These are phyloP conservation scores for Wallemia ichthyophaga DNA, from an alignment of 1,284 basidiomycete species.

Conservation along the genomic window DNA sequence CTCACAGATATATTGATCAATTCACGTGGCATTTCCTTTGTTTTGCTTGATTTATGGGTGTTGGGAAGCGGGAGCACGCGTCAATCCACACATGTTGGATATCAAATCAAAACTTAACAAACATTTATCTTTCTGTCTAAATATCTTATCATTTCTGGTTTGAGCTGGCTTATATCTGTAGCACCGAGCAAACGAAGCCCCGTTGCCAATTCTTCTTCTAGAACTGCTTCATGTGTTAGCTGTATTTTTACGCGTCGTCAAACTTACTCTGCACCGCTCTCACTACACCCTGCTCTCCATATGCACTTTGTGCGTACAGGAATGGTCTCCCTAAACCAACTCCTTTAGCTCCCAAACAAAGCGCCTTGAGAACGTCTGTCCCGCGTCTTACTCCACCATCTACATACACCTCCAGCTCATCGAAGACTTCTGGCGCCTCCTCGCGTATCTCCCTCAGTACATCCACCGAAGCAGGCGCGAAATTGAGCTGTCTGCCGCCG, in stretches of 20 bases:
- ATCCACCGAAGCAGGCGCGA: slow-evolving; percentile 39
- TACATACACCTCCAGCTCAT: slow-evolving; percentile 43
- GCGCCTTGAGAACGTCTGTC: slow-evolving; percentile 68
- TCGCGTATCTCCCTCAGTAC: slow-evolving; percentile 40
- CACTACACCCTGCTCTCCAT: slow-evolving; percentile 22
- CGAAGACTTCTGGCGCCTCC: slow-evolving; percentile 42
- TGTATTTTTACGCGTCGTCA: too few relatives aligned
- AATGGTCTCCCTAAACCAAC: slow-evolving; percentile 70
- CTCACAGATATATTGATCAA: background rate
- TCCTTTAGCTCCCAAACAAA: slow-evolving; percentile 64
- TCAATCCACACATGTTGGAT: too few relatives aligned
- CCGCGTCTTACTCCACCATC: slow-evolving; percentile 66
- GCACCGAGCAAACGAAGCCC: slow-evolving; percentile 54
- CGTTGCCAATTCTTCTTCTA: slow-evolving; percentile 48
- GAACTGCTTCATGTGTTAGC: slow-evolving; percentile 21
- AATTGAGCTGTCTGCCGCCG: slow-evolving; percentile 13
- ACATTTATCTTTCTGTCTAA: background rate
- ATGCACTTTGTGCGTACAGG: slow-evolving; percentile 26
- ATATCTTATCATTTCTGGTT: slow-evolving; percentile 40
- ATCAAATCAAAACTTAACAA: background rate
- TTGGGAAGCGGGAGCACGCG: too few relatives aligned
- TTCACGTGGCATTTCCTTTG: background rate
- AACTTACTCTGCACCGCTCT: slow-evolving; percentile 20
- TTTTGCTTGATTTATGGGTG: too few relatives aligned
- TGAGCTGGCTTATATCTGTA: slow-evolving; percentile 33